Percentiles rank a stretch among this genome's conserved stretches.
phyloP scores from a whole-genome alignment of 169 alveolate species.

The Cyclospora cayetanensis region DNA sequence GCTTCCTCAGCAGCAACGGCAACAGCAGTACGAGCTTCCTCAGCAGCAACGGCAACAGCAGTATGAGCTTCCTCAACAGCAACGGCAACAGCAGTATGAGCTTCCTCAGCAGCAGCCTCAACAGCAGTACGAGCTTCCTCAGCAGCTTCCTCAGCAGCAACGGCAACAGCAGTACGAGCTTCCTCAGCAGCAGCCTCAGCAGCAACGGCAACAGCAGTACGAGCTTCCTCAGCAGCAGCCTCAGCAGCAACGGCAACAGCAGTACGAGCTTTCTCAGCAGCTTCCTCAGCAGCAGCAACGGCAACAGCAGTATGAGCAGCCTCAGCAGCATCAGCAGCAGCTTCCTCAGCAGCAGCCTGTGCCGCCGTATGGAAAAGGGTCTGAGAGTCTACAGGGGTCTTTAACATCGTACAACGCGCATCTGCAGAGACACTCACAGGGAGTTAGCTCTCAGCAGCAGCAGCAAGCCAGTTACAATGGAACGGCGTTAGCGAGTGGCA shows the following conservation, averaged over 20 bases:
- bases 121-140: background rate
- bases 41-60: background rate
- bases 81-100: background rate
- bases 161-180: background rate
- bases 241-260: background rate
- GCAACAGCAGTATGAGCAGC: too few species aligned
- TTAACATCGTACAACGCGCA: too few species aligned
- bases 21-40: background rate
- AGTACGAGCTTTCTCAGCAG: too few species aligned
- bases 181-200: background rate
- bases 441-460: too few species aligned
- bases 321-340: too few species aligned
- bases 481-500: too few species aligned
- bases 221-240: background rate
- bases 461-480: too few species aligned
- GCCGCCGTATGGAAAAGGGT: too few species aligned
- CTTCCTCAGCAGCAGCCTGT: too few species aligned
- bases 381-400: too few species aligned
- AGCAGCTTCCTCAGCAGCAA: background rate
- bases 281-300: too few species aligned
- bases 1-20: background rate
- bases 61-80: background rate
- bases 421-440: too few species aligned
- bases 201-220: background rate
- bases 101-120: background rate